Evolutionary conservation across 2,329 filamentous ascomycete genomes (phyloP).

Genomic region (Aspergillus spinulosporus): DNA sequence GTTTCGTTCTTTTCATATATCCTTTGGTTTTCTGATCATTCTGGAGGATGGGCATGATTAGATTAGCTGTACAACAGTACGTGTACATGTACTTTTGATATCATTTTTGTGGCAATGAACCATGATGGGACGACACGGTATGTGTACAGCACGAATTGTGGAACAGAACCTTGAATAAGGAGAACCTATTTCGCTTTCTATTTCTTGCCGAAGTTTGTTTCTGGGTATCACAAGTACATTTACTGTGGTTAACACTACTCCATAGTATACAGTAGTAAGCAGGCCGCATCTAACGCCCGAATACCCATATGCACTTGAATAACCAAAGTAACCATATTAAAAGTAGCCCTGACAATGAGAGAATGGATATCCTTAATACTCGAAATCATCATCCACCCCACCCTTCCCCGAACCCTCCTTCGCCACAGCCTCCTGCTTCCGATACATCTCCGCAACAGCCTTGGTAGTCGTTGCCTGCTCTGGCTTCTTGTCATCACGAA

Average conservation of each 20-base stretch:
- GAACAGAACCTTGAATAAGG: neutral
- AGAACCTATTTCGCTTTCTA: no score
- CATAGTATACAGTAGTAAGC: no score
- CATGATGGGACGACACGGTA: neutral
- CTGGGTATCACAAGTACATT: no score
- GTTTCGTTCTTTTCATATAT: neutral
- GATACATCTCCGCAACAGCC: conserved; percentile 95
- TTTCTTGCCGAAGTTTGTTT: no score
- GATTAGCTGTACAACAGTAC: neutral
- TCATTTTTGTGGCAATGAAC: neutral
- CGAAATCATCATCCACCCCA: conserved; percentile 94
- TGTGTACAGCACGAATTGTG: neutral
- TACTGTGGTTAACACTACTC: no score
- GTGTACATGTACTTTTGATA: no score
- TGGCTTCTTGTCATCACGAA: conserved; percentile 92
- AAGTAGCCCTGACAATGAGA: no score
- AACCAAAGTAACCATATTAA: no score
- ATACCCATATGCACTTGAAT: no score
- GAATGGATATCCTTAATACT: conserved; percentile 63
- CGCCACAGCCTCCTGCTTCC: conserved; percentile 84
- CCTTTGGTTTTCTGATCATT: neutral
- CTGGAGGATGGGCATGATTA: neutral
- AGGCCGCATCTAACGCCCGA: no score
- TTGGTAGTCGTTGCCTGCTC: conserved; percentile 81
- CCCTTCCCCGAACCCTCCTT: conserved; percentile 84